Conservation (phyloP, 1,284 basidiomycete genomes). For the Trametes pubescens region DNA sequence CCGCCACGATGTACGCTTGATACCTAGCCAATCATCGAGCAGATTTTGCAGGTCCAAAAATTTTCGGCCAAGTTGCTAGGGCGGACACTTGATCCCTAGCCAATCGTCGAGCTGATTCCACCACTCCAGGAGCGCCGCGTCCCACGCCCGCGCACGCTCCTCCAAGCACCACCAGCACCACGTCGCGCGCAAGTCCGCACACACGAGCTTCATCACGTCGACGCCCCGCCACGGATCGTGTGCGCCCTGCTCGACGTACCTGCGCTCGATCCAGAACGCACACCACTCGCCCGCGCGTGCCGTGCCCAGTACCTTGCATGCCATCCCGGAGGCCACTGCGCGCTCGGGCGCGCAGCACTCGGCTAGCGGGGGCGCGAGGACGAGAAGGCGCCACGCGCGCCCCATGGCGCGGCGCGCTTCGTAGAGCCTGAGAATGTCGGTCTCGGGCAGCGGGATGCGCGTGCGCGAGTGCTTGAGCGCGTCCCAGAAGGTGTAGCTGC, state of each 20-base stretch:
- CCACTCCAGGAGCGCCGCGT: background rate
- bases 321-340: background rate
- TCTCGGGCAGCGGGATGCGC: background rate
- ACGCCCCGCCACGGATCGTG: background rate
- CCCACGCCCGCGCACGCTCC: background rate
- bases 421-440: slow-evolving; percentile 1
- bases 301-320: background rate
- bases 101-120: background rate
- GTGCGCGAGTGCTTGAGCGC: background rate
- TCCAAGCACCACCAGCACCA: background rate
- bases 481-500: slow-evolving; percentile 39
- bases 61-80: too few species aligned
- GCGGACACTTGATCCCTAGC: background rate
- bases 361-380: background rate
- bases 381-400: background rate
- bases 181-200: too few species aligned
- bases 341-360: background rate
- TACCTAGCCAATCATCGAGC: background rate
- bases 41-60: too few species aligned
- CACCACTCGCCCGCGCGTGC: too few species aligned
- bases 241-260: background rate
- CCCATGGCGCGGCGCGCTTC: background rate
- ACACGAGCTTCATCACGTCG: too few species aligned
- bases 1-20: too few species aligned
- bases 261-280: background rate